phyloP scores from a whole-genome alignment of 225 moss, liverwort and hornwort species.

The Sphagnum contortum region DNA sequence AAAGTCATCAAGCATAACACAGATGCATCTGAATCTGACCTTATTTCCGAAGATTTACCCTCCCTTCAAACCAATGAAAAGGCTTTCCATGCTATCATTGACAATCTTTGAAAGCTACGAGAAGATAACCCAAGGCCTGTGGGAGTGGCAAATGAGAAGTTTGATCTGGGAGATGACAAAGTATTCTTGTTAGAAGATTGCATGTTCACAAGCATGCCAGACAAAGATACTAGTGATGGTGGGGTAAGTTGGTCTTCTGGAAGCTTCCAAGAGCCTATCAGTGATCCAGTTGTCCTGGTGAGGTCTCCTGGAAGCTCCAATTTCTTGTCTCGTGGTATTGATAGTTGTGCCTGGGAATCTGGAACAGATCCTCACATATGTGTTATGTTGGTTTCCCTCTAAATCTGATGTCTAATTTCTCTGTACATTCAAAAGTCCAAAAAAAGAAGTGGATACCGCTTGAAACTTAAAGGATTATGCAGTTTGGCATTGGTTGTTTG shows the following conservation, averaged over 20 bases:
- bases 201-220: background rate
- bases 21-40: background rate
- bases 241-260: constrained; percentile 27
- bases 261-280: constrained; percentile 8
- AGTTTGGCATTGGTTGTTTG: background rate
- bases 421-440: too few species aligned
- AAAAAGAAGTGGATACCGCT: too few species aligned
- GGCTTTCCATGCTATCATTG: background rate
- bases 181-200: constrained; percentile 5
- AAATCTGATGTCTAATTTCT: too few species aligned
- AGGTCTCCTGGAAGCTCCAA: constrained; percentile 4
- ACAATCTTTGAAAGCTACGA: background rate
- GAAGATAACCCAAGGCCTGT: background rate
- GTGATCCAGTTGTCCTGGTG: constrained; percentile 7
- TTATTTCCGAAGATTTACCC: background rate
- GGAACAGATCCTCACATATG: background rate
- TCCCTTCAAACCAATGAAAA: background rate
- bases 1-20: background rate
- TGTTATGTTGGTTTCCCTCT: background rate
- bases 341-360: background rate
- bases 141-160: background rate
- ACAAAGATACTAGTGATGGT: constrained; percentile 15
- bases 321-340: background rate
- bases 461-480: too few species aligned
- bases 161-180: constrained; percentile 4